These are phyloP conservation scores for Amaranthus palmeri DNA, from an alignment of 148 eudicot species.

Conservation along the genomic window DNA sequence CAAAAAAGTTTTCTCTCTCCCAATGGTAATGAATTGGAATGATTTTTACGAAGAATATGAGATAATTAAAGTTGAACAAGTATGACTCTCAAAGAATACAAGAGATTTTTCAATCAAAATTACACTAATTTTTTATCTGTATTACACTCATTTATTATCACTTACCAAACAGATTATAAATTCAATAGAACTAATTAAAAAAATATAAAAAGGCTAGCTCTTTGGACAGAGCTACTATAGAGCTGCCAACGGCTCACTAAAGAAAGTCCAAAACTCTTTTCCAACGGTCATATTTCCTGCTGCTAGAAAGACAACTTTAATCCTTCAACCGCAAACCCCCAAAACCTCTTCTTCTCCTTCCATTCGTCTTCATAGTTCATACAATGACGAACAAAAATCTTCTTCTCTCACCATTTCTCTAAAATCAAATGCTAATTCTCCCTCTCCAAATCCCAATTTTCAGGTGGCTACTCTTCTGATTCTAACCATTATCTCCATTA, in stretches of 20 bases:
- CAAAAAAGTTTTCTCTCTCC: no score
- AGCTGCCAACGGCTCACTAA: conserved; percentile 29
- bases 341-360: conserved; percentile 1
- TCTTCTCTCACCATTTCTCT: conserved; percentile 12
- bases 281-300: conserved; percentile 36
- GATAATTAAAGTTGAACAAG: no score
- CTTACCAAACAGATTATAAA: no score
- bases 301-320: background rate
- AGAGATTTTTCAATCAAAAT: no score
- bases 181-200: background rate
- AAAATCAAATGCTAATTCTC: background rate
- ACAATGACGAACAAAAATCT: background rate
- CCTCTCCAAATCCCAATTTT: no score
- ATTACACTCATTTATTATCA: no score
- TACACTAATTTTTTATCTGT: no score
- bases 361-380: background rate
- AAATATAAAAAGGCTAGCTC: background rate
- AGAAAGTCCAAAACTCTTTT: conserved; percentile 4
- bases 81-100: no score
- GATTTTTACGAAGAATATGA: no score
- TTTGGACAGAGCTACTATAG: no score
- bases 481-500: background rate
- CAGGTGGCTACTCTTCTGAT: background rate
- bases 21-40: no score
- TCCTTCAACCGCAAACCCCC: background rate